Base-by-base conservation (phyloP, 495 filamentous ascomycete genomes). In the Trichoderma asperelloides region DNA sequence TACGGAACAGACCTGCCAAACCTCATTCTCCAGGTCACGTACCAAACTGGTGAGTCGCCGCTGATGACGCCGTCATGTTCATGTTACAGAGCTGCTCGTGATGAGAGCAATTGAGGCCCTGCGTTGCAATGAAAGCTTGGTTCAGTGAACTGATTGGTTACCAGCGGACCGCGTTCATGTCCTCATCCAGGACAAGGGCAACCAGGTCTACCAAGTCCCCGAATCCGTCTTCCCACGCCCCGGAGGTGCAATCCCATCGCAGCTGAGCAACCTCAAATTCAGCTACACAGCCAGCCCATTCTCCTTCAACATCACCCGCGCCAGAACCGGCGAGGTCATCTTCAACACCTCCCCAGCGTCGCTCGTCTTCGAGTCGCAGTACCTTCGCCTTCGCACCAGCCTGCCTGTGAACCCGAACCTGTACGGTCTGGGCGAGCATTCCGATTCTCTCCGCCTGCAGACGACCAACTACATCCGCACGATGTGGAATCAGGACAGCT, bases 361-460 rank as follows among this genome's bases (percentile, higher is more conserved):
- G 41, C 79, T 96, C 43, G 76, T 96, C 40, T 96, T 94, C 72
- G 88, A 96, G 76, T 85, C 83, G 15, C 89, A 93, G 75, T 94
- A 91, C 69, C 73, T 92, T 45, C 84, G 88, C 5, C 75, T 93
- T 18, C 81, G 89, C 30, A 92, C 90, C 3, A 81, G 79, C 71
- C 79, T 92, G 37, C 90, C 89, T 1, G 74, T 84, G 1, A 74
- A 85, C 64, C 89, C 90, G 0, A 83, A 87, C 68, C 77, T 94
- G 7, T 93, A 93, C 39, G 91, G 91, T 12, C 79, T 93, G 3
- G 91, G 90, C 18, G 91, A 93, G 71, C 87, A 91, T 71, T 87
- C 82, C 0, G 91, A 96, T 70, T 78, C 86, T 21, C 85, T 95
- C 68, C 84, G 84, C 49, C 82, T 94, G 57, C 86, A 88, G 41